Evolutionary conservation across 768 basidiomycete species (phyloP).

Genomic region (Amanita exitialis): DNA sequence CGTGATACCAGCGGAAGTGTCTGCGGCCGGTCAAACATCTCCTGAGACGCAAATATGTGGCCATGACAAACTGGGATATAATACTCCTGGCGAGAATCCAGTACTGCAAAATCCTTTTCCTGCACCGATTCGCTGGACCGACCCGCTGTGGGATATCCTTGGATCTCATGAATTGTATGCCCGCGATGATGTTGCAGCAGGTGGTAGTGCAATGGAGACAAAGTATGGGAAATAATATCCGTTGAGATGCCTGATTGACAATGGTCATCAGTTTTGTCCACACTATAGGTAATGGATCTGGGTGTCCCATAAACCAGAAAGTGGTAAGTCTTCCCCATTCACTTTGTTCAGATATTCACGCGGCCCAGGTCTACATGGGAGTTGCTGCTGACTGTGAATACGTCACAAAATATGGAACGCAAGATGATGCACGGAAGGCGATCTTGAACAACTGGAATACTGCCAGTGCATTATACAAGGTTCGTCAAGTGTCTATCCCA

Average conservation of each 20-base stretch:
- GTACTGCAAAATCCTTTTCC: constrained; percentile 25
- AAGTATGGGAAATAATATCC: constrained; percentile 30
- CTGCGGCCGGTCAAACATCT: constrained; percentile 11
- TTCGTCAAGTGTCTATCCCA: constrained; percentile 12
- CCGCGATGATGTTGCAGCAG: constrained; percentile 50
- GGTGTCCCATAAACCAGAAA: constrained; percentile 66
- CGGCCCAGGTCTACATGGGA: constrained; percentile 59
- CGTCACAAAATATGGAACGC: constrained; percentile 49
- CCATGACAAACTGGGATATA: constrained; percentile 63
- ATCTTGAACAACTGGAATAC: constrained; percentile 76
- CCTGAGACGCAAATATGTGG: constrained; percentile 40
- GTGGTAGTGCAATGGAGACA: constrained; percentile 35
- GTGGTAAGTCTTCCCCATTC: constrained; percentile 33
- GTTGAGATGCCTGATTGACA: constrained; percentile 4
- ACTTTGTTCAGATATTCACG: neutral
- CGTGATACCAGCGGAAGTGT: constrained; percentile 42
- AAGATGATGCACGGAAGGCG: constrained; percentile 58
- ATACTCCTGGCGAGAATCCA: constrained; percentile 45
- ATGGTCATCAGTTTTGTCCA: constrained; percentile 44
- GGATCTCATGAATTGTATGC: constrained; percentile 26
- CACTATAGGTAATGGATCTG: constrained; percentile 55
- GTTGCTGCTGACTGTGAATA: constrained; percentile 86
- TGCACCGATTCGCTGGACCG: constrained; percentile 28
- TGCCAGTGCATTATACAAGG: constrained; percentile 67
- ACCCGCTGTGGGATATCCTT: constrained; percentile 24